phyloP scores from a whole-genome alignment of 768 basidiomycete genomes.

The Mycena sanguinolenta region DNA sequence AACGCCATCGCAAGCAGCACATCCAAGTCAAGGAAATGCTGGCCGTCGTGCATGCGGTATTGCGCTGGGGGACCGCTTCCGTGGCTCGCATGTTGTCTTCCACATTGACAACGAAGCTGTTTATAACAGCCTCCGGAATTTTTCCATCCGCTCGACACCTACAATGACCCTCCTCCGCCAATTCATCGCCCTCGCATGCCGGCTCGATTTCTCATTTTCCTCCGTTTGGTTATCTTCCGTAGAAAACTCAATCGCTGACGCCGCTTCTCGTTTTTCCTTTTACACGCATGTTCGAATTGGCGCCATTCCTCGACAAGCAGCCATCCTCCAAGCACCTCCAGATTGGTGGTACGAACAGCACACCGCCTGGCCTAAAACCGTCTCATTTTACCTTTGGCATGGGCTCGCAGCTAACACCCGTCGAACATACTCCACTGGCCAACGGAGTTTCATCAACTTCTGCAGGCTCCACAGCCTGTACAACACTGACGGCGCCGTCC shows the following conservation, averaged over 20 bases:
- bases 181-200: constrained; percentile 33
- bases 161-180: constrained; percentile 28
- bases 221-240: constrained; percentile 40
- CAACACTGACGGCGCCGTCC: constrained; percentile 10
- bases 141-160: constrained; percentile 15
- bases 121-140: not conserved
- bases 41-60: not conserved
- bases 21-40: too few relatives aligned
- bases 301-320: constrained; percentile 34
- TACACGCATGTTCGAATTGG: constrained; percentile 41
- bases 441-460: constrained; percentile 47
- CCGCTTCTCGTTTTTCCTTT: constrained; percentile 48
- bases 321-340: constrained; percentile 25
- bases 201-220: constrained; percentile 41
- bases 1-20: constrained; percentile 25
- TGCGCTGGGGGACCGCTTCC: constrained; percentile 7
- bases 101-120: constrained; percentile 34
- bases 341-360: constrained; percentile 7
- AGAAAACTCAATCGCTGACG: constrained; percentile 44
- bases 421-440: constrained; percentile 46
- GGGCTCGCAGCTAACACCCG: constrained; percentile 48
- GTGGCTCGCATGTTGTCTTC: constrained; percentile 30
- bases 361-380: constrained; percentile 11
- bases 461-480: constrained; percentile 36
- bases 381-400: constrained; percentile 47